Evolutionary conservation across 1,139 yeast genomes (phyloP), one percentile per base, ranked within the genome.

Genomic region (Kodamaea sp.): DNA sequence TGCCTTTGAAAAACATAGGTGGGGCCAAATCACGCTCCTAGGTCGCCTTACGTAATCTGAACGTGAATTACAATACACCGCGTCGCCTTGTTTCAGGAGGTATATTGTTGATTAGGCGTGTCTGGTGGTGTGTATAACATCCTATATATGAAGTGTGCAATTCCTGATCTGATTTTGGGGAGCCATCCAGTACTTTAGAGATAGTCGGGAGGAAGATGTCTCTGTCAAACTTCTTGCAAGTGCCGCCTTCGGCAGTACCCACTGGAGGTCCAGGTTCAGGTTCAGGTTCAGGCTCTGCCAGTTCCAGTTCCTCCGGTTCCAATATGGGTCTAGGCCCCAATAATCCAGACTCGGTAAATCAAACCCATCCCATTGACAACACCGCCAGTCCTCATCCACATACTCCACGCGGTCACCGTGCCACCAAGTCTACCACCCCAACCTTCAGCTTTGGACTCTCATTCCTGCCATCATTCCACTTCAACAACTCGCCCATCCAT

Each of bases 381-480:
- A 20, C 28, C 14, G 15, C 32, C 22, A 37, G 37, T 16, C 34
- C 44, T 22, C 55, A 51, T 21, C 69, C 70, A n/a, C 55, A 58
- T 31, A 63, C 70, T 2, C 68, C 69, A 4, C 44, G 59, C 25
- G 34, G 32, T 19, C 39, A 32, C 22, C 11, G 36, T 23, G 32
- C 39, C 4, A 29, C 28, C 24, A 36, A 36, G 16, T 29, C 34
- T 11, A 22, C 24, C 31, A 63, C 71, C 9, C 71, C 74, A 1
- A 56, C 70, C 5, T 67, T 63, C 46, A 57, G 67, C 24, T 66
- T 69, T 44, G 72, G 73, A 5, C 46, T 69, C 22, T 66, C 65
- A 27, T 66, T 69, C 41, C 71, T 65, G 70, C 75, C 76, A 4
- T 63, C 72, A 5, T 67, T 69, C 47, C 65, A 59, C 30, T 64